Conservation (phyloP, 352 stramenopile species). For the Phytophthora sansomeana region DNA sequence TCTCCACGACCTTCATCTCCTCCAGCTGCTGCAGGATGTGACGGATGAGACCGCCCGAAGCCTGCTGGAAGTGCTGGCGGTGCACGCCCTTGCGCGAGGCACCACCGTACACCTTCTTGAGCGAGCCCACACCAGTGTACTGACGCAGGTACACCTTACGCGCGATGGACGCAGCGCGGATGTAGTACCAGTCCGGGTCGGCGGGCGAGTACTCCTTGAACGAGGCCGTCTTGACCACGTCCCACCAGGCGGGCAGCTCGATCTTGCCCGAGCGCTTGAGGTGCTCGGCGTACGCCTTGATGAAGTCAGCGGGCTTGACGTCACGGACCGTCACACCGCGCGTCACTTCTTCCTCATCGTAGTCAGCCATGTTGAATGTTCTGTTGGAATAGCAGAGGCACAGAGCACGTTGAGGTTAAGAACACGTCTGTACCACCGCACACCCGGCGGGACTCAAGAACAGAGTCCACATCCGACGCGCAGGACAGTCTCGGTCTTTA, state of each 20-base stretch:
- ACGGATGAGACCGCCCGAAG: conserved; percentile 96
- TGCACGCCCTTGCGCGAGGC: conserved; percentile 91
- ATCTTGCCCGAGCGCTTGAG: conserved; percentile 99
- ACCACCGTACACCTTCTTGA: conserved; percentile 99
- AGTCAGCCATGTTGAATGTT: conserved; percentile 87
- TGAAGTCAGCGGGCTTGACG: conserved; percentile 97
- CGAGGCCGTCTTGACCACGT: conserved; percentile 98
- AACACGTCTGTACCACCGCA: conserved; percentile 93
- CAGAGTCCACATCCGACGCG: conserved; percentile 56
- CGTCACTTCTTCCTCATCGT: conserved; percentile 68
- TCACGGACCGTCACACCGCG: conserved; percentile 97
- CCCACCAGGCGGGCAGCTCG: conserved; percentile 97
- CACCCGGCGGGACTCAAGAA: conserved; percentile 44
- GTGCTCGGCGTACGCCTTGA: conserved; percentile 98
- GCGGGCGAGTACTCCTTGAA: conserved; percentile 98
- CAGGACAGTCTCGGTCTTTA: conserved; percentile 94
- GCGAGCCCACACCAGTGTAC: conserved; percentile 95
- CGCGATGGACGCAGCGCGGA: conserved; percentile 97
- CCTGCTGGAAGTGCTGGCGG: conserved; percentile 97
- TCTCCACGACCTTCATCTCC: conserved; percentile 99
- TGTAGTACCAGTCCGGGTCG: conserved; percentile 99
- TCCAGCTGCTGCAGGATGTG: conserved; percentile 98
- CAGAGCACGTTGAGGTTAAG: conserved; percentile 64
- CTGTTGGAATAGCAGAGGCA: neutral
- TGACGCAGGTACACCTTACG: conserved; percentile 99